These are phyloP conservation scores for Gossypium sturtianum DNA, from an alignment of 345 rosid genomes.

Conservation along the genomic window DNA sequence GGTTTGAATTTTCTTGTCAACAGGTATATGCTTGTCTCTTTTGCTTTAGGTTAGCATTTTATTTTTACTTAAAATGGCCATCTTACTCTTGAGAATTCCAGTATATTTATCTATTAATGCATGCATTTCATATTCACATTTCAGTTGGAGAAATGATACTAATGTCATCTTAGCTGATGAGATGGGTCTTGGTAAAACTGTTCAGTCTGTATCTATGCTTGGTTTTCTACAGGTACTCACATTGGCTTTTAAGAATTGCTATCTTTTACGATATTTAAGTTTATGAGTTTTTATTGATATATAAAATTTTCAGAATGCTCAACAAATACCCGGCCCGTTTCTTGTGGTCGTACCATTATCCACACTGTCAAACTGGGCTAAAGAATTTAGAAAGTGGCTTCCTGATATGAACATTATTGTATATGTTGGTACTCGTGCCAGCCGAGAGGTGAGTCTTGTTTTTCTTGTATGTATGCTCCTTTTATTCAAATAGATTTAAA, in stretches of 20 bases:
- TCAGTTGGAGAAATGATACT: constrained; percentile 99
- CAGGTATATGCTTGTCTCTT: constrained; percentile 45
- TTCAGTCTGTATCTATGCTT: constrained; percentile 98
- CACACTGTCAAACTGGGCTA: constrained; percentile 98
- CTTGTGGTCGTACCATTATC: constrained; percentile 98
- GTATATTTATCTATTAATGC: not conserved
- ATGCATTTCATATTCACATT: constrained; percentile 3
- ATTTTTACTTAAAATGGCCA: not conserved
- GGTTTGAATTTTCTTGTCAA: constrained; percentile 97
- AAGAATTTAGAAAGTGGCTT: constrained; percentile 98
- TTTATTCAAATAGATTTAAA: not conserved
- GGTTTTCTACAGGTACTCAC: constrained; percentile 87
- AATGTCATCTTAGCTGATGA: constrained; percentile 99
- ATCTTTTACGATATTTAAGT: not conserved
- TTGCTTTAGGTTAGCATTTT: constrained; percentile 1
- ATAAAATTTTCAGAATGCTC: constrained; percentile 56
- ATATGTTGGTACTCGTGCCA: constrained; percentile 97
- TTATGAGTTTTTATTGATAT: not conserved
- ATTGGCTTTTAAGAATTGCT: constrained; percentile 5
- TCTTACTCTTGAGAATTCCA: not conserved
- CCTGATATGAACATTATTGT: constrained; percentile 87
- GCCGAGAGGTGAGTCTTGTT: constrained; percentile 76
- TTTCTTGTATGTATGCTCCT: not conserved
- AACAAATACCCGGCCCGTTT: constrained; percentile 94
- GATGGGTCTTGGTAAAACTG: constrained; percentile 99